Evolutionary conservation across 352 stramenopile species (phyloP).

Genomic region (Phytophthora foliorum): DNA sequence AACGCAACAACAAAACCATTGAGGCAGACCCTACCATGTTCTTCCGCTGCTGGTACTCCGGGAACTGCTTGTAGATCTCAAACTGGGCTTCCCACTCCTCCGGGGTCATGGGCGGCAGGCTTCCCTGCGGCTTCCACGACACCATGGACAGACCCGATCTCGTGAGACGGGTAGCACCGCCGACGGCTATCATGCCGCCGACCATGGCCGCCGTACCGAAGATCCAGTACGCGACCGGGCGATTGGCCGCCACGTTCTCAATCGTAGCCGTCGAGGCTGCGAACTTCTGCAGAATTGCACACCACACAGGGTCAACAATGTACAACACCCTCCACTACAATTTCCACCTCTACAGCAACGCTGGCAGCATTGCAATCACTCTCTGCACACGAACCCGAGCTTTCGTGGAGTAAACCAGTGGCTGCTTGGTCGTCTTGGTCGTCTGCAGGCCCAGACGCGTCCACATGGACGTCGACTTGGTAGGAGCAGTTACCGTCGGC

Average conservation of each 20-base stretch:
- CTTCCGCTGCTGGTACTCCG: constrained; percentile 97
- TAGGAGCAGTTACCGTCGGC: constrained; percentile 32
- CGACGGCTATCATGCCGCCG: constrained; percentile 97
- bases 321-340: constrained; percentile 4
- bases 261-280: constrained; percentile 68
- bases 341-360: constrained; percentile 1
- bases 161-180: constrained; percentile 97
- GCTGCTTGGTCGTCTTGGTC: constrained; percentile 46
- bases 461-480: constrained; percentile 50
- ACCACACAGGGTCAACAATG: constrained; percentile 15
- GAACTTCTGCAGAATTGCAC: constrained; percentile 53
- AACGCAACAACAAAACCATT: constrained; percentile 5
- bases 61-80: constrained; percentile 98
- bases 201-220: constrained; percentile 95
- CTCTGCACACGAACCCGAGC: constrained; percentile 54
- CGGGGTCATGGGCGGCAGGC: constrained; percentile 91
- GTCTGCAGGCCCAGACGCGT: constrained; percentile 43
- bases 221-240: constrained; percentile 95
- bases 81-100: constrained; percentile 98
- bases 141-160: constrained; percentile 98
- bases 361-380: constrained; percentile 17
- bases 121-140: constrained; percentile 97
- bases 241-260: constrained; percentile 87
- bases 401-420: constrained; percentile 78
- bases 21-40: constrained; percentile 65